Conservation (phyloP, 1,284 basidiomycete genomes). For the Paramarasmius palmivorus region DNA sequence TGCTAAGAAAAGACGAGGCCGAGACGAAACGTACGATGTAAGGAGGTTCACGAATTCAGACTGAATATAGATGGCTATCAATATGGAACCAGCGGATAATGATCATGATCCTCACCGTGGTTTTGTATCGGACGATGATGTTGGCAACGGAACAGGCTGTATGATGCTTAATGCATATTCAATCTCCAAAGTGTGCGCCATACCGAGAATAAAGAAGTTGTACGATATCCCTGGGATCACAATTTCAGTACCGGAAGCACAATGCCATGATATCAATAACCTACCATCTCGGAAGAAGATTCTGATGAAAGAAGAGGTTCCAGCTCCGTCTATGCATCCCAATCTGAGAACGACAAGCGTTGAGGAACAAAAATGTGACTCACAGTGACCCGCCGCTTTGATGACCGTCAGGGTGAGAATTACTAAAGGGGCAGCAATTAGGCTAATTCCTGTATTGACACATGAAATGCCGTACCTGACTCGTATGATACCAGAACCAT, state of each 20-base stretch:
- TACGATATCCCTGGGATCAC: not conserved
- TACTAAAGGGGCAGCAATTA: not conserved
- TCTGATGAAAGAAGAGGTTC: not conserved
- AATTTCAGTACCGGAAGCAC: not conserved
- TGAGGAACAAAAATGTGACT: not conserved
- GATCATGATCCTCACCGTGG: not conserved
- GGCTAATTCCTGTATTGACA: not conserved
- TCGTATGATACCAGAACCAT: conserved; percentile 3
- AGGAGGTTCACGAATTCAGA: conserved; percentile 1
- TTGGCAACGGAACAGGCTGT: not conserved
- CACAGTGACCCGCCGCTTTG: not conserved
- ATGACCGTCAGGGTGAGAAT: not conserved
- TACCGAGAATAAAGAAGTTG: not conserved
- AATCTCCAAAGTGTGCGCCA: no score
- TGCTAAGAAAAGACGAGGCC: not conserved
- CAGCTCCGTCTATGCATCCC: not conserved
- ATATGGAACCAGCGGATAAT: no score
- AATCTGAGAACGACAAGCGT: not conserved
- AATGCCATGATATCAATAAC: not conserved
- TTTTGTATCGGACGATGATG: conserved; percentile 3
- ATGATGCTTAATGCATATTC: no score
- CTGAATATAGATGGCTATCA: not conserved
- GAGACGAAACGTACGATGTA: not conserved
- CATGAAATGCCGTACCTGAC: not conserved
- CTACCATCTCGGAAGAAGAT: not conserved